Conservation (phyloP, 371 early-diverging fungal species). For the Homolaphlyctis polyrhiza region DNA sequence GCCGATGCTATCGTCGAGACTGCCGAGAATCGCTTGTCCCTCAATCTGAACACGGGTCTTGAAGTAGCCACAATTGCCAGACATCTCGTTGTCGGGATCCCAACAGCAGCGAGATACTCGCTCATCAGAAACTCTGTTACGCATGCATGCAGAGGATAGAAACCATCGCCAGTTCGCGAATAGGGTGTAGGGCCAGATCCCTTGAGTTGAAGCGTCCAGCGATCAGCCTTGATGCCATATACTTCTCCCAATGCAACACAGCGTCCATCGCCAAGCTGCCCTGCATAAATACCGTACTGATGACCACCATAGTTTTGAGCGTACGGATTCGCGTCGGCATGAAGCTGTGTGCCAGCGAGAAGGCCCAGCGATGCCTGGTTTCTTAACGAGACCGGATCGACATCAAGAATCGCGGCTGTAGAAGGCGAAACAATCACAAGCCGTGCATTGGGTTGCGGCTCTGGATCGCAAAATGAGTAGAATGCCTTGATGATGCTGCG, state of each 20-base stretch:
- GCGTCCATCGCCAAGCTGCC: slow-evolving; percentile 82
- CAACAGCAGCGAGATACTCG: slow-evolving; percentile 72
- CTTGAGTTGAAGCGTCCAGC: neutral
- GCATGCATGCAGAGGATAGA: slow-evolving; percentile 66
- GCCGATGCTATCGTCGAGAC: no score
- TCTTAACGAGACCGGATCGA: no score
- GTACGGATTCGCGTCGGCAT: slow-evolving; percentile 66
- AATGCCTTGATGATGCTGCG: neutral
- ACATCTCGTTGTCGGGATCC: slow-evolving; percentile 76
- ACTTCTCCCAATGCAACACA: slow-evolving; percentile 71
- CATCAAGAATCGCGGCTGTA: no score
- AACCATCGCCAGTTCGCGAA: slow-evolving; percentile 85
- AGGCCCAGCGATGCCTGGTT: slow-evolving; percentile 9
- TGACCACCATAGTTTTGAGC: slow-evolving; percentile 83
- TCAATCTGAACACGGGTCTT: slow-evolving; percentile 64
- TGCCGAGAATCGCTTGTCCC: no score
- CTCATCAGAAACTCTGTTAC: slow-evolving; percentile 80
- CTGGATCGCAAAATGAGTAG: neutral
- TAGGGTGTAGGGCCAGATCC: slow-evolving; percentile 84
- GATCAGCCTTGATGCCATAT: neutral
- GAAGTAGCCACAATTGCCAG: slow-evolving; percentile 64
- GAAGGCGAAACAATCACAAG: no score
- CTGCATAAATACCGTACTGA: slow-evolving; percentile 71
- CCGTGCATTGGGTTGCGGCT: neutral
- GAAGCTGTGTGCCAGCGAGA: slow-evolving; percentile 14